Base-by-base conservation (phyloP, 225 moss, liverwort and hornwort species). In the Pseudoscleropodium purum region DNA sequence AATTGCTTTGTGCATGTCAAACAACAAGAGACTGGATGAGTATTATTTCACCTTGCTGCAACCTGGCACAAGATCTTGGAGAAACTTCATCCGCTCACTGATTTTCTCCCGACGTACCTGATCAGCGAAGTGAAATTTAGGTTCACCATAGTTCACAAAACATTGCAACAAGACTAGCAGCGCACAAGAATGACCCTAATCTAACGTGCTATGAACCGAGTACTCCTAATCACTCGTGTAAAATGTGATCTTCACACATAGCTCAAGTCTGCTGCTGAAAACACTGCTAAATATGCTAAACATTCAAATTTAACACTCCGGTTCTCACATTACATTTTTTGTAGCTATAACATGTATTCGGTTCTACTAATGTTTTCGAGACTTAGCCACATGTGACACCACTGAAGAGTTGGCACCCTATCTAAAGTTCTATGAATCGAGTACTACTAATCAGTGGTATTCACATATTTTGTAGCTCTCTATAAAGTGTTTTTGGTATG, bases 31-130 rank as follows among this genome's bases (percentile, higher is more conserved):
- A 84, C 29, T 69, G 20, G 18, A 39, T 64, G 29, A 67, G 54
- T 47, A 25, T 13, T 41, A 30, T 8, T n/a, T 77, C 75, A 94
- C 96, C 96, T 99, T 97, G 92, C 96, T 97, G 92, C 98, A 97
- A 86, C 98, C 98, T 59, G 98, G 98, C 66, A 99, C 98, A 56
- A 99, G 96, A 72, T 96, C 97, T 91, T 99, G 98, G 25, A 99
- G 94, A 64, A 93, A 99, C 93, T 97, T 99, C 98, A 99, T 99
- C 79, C 98, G 94, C 88, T 99, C 98, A 67, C 97, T 96, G 66
- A 99, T 99, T 91, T 99, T 99, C 88, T 97, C 98, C 84, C 98
- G 91, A 11, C 98, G 96, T 54, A 99, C 98, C 97, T 97, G 94
- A 88, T 56, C 37, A 60, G 12, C 76, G 78, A 64, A 74, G 49